Base-by-base conservation (phyloP, 2,329 filamentous ascomycete species). In the Fusarium falciforme region DNA sequence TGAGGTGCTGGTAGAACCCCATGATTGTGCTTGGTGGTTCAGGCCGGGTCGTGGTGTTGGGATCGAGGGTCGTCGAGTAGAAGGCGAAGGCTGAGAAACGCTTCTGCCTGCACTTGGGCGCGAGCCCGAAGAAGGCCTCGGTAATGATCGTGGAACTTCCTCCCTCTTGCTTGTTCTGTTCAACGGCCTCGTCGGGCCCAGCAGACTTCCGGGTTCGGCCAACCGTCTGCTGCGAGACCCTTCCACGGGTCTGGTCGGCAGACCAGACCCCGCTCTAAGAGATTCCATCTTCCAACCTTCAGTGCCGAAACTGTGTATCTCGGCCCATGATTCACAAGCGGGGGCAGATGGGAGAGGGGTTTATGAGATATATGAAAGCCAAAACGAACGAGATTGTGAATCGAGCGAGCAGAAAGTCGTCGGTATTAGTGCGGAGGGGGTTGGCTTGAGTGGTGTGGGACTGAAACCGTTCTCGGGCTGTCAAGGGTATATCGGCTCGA, bases 1-100 rank as follows among this genome's bases (percentile, higher is more conserved):
- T 64, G 79, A 78, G 27, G 80, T 82, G 38, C 76, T 82, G 4
- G 79, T 76, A 20, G 83, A 85, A 38, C 79, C 82, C 82, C 83
- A 84, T 71, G 85, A 83, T 66, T 84, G 86, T 11, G 83, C 82
- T 76, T 86, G 84, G 36, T 85, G 83, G 38, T 81, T 82, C 6
- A 86, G 75, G 22, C 61, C 40, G 22, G 75, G 72, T 44, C 79
- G 73, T 38, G 58, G 17, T 4, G 68, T 58, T 6, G 79, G 73
- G 38, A 77, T 70, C 20, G 77, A 78, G 11, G 79, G 74, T 44
- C 72, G 76, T 63, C 76, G 74, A 40, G 66, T 66, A 47, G 74
- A 66, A 38, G 75, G 66, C 55, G 74, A 66, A 35, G 75, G 66
- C 52, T 80, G 78, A 44, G 77, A 72, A 22, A 73, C 71, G 57